Evolutionary conservation across 495 filamentous ascomycete species (phyloP).

Genomic region (Penicillium bovifimosum): DNA sequence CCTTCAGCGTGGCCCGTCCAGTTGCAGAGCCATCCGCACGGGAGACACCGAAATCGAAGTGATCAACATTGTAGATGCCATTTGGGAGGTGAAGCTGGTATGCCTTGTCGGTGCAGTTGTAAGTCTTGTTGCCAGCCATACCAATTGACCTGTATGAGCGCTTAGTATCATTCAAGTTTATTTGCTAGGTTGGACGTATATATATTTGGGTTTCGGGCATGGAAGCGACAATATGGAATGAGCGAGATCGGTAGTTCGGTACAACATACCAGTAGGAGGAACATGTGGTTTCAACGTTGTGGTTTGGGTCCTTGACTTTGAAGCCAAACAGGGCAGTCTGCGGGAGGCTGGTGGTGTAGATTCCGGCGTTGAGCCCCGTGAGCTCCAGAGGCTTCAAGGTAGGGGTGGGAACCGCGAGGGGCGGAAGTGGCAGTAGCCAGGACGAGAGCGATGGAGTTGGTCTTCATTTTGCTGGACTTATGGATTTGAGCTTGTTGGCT

Average conservation of each 20-base stretch:
- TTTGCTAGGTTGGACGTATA: too few species aligned
- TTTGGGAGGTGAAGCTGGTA: slow-evolving; percentile 16
- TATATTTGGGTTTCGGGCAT: neutral
- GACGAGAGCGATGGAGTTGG: slow-evolving; percentile 3
- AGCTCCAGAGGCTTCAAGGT: slow-evolving; percentile 7
- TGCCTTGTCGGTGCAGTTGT: slow-evolving; percentile 10
- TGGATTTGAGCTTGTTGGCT: neutral
- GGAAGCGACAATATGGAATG: neutral
- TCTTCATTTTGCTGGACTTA: slow-evolving; percentile 15
- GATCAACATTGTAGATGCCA: slow-evolving; percentile 16
- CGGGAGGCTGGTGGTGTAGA: slow-evolving; percentile 7
- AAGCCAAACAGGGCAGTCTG: slow-evolving; percentile 4
- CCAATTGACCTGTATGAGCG: slow-evolving; percentile 10
- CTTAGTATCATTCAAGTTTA: neutral
- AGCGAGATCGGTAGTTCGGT: too few species aligned
- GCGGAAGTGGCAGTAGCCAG: slow-evolving; percentile 9
- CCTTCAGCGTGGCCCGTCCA: neutral
- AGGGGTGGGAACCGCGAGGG: slow-evolving; percentile 6
- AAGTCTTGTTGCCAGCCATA: slow-evolving; percentile 5
- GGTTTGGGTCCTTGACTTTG: slow-evolving; percentile 19
- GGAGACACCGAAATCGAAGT: slow-evolving; percentile 11
- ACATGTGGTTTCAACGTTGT: slow-evolving; percentile 5
- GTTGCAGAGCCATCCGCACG: slow-evolving; percentile 4
- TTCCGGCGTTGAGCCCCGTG: slow-evolving; percentile 1
- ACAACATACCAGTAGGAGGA: slow-evolving; percentile 12